Conservation (phyloP, 495 filamentous ascomycete genomes). For the Collariella sp. region DNA sequence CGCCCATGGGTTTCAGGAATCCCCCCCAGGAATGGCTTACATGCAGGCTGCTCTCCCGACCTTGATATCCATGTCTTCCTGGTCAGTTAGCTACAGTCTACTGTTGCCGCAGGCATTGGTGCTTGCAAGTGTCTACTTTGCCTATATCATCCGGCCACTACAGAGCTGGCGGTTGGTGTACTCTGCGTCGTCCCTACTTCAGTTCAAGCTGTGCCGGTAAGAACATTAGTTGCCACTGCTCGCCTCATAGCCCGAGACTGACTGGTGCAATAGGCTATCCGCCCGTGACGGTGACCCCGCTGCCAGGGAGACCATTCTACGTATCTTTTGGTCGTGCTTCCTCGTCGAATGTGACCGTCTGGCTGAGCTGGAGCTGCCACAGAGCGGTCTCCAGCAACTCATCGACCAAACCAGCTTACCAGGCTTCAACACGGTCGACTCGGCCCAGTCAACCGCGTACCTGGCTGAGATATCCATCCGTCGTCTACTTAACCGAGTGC, state of each 20-base stretch:
- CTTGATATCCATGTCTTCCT: not conserved
- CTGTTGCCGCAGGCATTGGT: not conserved
- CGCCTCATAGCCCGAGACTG: not conserved
- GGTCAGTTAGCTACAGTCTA: not conserved
- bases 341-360: slow-evolving; percentile 1
- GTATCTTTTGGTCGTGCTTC: slow-evolving; percentile 4
- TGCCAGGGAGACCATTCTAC: not conserved
- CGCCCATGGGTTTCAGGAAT: not conserved
- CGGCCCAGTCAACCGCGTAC: not conserved
- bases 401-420: slow-evolving; percentile 2
- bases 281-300: not conserved
- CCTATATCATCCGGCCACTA: slow-evolving; percentile 1
- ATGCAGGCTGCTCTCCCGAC: slow-evolving; percentile 1
- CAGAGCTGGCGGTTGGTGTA: slow-evolving; percentile 2
- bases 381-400: not conserved
- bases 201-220: slow-evolving; percentile 3
- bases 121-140: slow-evolving; percentile 1
- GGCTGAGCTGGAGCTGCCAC: slow-evolving; percentile 1
- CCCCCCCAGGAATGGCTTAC: not conserved
- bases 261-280: not conserved
- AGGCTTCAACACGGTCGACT: not conserved
- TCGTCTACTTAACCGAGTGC: not conserved
- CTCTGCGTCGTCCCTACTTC: not conserved
- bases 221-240: not conserved
- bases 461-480: slow-evolving; percentile 2